Evolutionary conservation across 2,329 filamentous ascomycete species (phyloP).

Genomic region (Elsinoe batatas): DNA sequence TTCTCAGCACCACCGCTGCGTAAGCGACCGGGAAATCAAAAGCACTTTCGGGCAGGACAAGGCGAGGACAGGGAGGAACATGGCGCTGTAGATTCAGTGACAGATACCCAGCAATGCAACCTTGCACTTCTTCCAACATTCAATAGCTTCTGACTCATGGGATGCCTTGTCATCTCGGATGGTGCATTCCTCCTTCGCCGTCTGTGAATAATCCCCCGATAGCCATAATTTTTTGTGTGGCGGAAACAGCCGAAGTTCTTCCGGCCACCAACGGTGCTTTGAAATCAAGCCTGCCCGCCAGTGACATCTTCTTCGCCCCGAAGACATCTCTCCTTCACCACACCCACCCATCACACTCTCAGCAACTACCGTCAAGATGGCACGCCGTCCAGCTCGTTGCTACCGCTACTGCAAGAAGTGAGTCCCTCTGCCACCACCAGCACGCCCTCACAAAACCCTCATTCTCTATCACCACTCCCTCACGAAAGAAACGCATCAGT

Average conservation of each 20-base stretch:
- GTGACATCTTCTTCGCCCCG: neutral
- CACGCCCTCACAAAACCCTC: neutral
- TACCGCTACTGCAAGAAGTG: conserved; percentile 99
- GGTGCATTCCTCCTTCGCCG: neutral
- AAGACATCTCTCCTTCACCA: conserved; percentile 17
- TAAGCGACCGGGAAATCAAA: conserved; percentile 21
- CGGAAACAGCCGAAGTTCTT: conserved; percentile 2
- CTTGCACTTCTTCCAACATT: neutral
- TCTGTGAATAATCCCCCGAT: neutral
- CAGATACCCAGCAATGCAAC: conserved; percentile 9
- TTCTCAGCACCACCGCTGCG: conserved; percentile 62
- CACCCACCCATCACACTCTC: conserved; percentile 31
- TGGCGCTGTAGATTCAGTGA: neutral
- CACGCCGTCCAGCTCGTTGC: conserved; percentile 97
- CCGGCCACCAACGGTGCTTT: conserved; percentile 5
- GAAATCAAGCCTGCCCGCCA: conserved; percentile 7
- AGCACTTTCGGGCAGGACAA: neutral
- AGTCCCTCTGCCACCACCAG: conserved; percentile 48
- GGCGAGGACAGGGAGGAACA: conserved; percentile 1
- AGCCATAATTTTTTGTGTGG: neutral
- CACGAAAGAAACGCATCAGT: neutral
- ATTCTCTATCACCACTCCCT: neutral
- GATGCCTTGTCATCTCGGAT: neutral
- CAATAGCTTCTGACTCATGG: neutral
- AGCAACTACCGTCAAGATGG: conserved; percentile 74